Evolutionary conservation across 352 stramenopile species (phyloP).

Genomic region (Phytophthora megakarya): DNA sequence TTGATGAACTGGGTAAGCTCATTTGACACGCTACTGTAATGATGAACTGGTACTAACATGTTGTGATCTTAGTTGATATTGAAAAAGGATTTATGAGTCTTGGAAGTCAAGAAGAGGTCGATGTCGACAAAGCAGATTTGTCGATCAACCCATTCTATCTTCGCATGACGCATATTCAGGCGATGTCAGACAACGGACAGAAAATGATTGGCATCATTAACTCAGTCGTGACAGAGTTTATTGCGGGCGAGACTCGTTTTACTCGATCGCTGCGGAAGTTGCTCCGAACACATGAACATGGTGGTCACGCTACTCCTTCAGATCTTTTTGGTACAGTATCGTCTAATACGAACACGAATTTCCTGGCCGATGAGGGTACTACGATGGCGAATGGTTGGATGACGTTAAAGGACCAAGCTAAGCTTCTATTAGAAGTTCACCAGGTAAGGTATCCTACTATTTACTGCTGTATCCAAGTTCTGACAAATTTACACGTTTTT

Average conservation of each 20-base stretch:
- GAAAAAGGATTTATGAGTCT: slow-evolving; percentile 74
- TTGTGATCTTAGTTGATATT: slow-evolving; percentile 59
- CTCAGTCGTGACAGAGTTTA: slow-evolving; percentile 59
- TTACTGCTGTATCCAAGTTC: not conserved
- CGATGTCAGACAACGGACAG: slow-evolving; percentile 69
- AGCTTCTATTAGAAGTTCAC: slow-evolving; percentile 64
- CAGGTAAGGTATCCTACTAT: slow-evolving; percentile 35
- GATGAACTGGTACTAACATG: not conserved
- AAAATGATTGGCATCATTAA: slow-evolving; percentile 60
- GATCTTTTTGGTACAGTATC: slow-evolving; percentile 51
- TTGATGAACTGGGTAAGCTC: slow-evolving; percentile 73
- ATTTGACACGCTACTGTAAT: not conserved
- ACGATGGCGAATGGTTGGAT: slow-evolving; percentile 68
- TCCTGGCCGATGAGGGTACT: slow-evolving; percentile 46
- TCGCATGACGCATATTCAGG: slow-evolving; percentile 70
- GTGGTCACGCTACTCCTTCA: slow-evolving; percentile 25
- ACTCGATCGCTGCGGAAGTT: slow-evolving; percentile 58
- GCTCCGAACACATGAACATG: slow-evolving; percentile 55
- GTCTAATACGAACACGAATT: slow-evolving; percentile 33
- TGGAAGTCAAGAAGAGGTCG: slow-evolving; percentile 44
- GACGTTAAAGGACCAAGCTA: slow-evolving; percentile 61
- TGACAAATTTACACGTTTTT: slow-evolving; percentile 3
- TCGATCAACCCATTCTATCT: slow-evolving; percentile 67
- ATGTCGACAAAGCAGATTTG: slow-evolving; percentile 54
- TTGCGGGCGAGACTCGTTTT: slow-evolving; percentile 60